Conservation (phyloP, 305 asterid species). For the Fraxinus sp. region DNA sequence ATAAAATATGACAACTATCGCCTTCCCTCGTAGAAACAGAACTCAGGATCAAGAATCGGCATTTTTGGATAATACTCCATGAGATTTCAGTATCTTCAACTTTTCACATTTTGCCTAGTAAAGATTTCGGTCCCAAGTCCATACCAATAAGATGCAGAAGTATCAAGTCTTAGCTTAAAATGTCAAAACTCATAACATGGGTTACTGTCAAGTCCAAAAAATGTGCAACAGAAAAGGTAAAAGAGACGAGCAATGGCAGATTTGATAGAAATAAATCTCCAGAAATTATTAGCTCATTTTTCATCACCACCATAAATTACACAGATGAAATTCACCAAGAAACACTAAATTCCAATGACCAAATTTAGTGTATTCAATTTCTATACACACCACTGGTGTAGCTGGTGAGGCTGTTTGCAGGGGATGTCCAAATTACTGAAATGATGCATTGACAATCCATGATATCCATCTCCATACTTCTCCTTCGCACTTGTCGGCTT, state of each 20-base stretch:
- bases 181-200: neutral
- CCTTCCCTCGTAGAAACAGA: too few relatives aligned
- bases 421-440: conserved; percentile 50
- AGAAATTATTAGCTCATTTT: neutral
- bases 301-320: neutral
- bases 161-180: neutral
- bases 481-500: too few relatives aligned
- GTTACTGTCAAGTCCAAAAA: neutral
- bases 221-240: neutral
- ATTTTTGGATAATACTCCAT: too few relatives aligned
- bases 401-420: conserved; percentile 68
- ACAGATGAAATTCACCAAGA: too few relatives aligned
- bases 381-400: conserved; percentile 28
- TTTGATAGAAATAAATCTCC: too few relatives aligned
- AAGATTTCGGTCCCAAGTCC: neutral
- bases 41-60: too few relatives aligned
- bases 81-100: too few relatives aligned
- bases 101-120: too few relatives aligned
- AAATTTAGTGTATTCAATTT: conserved; percentile 16
- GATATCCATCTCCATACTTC: too few relatives aligned
- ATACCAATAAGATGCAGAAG: neutral
- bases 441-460: too few relatives aligned
- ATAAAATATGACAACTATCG: too few relatives aligned
- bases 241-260: too few relatives aligned
- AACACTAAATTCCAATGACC: neutral